Conservation (phyloP, 495 filamentous ascomycete genomes). For the Neurospora hispaniola region DNA sequence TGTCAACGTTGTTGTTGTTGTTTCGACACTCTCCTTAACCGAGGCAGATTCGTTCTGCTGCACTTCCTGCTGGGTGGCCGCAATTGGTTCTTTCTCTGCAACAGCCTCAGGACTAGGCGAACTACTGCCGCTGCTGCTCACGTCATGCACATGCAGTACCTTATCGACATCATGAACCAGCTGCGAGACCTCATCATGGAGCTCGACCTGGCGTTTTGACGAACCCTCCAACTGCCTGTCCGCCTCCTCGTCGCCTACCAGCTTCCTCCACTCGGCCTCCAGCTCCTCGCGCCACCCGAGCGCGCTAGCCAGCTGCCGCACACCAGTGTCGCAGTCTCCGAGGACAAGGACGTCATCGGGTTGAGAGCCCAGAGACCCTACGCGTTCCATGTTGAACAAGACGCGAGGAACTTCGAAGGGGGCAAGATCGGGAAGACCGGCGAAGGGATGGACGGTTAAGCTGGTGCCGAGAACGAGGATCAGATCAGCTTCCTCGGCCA, state of each 20-base stretch:
- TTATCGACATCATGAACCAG: constrained; percentile 27
- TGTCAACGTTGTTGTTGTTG: background rate
- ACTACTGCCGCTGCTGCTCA: constrained; percentile 1
- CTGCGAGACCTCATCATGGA: constrained; percentile 24
- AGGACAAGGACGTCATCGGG: constrained; percentile 30
- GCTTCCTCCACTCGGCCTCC: constrained; percentile 38
- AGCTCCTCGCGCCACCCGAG: constrained; percentile 84
- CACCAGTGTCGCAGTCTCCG: constrained; percentile 61
- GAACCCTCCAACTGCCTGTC: constrained; percentile 24
- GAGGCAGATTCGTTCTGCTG: background rate
- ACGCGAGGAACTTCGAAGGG: constrained; percentile 55
- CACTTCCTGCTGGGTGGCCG: background rate
- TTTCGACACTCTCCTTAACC: background rate
- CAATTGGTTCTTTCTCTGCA: constrained; percentile 4
- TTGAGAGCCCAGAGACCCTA: constrained; percentile 62
- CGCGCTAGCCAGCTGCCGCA: constrained; percentile 69
- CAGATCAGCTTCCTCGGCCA: constrained; percentile 60
- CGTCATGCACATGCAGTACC: constrained; percentile 24
- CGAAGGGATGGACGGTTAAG: constrained; percentile 81
- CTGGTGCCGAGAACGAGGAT: constrained; percentile 89
- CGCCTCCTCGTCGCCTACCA: constrained; percentile 35
- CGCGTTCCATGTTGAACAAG: constrained; percentile 80
- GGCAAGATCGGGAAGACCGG: constrained; percentile 59
- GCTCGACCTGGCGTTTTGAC: constrained; percentile 13
- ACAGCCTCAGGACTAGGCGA: background rate